Percentiles rank a stretch among this genome's conserved stretches.
Conservation (phyloP, 2,329 filamentous ascomycete species). For the Cladosporium sphaerospermum region DNA sequence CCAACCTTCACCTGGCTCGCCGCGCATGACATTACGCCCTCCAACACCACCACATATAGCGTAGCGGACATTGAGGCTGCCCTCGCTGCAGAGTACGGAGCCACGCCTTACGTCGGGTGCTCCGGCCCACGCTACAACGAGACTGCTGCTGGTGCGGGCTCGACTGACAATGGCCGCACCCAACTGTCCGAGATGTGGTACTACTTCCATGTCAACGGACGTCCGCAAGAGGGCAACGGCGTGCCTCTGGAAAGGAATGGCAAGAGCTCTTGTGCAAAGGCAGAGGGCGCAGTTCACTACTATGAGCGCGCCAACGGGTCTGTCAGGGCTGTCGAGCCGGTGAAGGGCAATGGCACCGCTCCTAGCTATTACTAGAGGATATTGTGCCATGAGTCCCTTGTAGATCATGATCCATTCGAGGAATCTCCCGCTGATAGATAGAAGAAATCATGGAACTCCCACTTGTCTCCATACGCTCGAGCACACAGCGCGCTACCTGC, state of each 20-base stretch:
- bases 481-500: too few relatives aligned
- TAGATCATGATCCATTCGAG: too few relatives aligned
- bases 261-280: slow-evolving; percentile 50
- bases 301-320: slow-evolving; percentile 33
- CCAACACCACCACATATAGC: slow-evolving; percentile 53
- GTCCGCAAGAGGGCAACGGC: slow-evolving; percentile 48
- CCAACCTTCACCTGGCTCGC: slow-evolving; percentile 59
- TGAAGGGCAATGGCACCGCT: not conserved
- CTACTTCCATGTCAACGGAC: slow-evolving; percentile 55
- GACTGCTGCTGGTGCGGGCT: slow-evolving; percentile 50
- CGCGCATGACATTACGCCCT: slow-evolving; percentile 49
- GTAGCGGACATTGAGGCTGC: slow-evolving; percentile 48
- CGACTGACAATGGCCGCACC: slow-evolving; percentile 51
- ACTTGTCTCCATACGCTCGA: too few relatives aligned
- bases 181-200: slow-evolving; percentile 60
- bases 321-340: not conserved
- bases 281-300: slow-evolving; percentile 49
- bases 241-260: slow-evolving; percentile 45
- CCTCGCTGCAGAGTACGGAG: slow-evolving; percentile 47
- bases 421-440: too few relatives aligned
- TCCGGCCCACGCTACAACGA: slow-evolving; percentile 54
- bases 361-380: not conserved
- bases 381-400: too few relatives aligned
- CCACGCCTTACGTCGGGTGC: slow-evolving; percentile 56
- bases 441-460: too few relatives aligned